phyloP scores from a whole-genome alignment of 2,329 filamentous ascomycete species.

The Paraphaeosphaeria minitans region DNA sequence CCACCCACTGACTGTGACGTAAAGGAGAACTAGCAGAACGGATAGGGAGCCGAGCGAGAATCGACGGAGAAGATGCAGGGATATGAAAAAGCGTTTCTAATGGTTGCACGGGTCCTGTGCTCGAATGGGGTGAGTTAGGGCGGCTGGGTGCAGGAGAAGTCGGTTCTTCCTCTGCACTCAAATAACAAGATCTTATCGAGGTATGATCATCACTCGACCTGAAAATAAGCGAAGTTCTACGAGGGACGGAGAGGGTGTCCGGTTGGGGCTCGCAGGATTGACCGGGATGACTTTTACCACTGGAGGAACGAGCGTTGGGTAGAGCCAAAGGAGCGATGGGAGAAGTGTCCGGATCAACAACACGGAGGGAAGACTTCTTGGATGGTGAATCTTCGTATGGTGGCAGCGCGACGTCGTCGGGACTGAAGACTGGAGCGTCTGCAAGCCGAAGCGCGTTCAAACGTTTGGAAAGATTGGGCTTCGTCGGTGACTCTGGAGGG shows the following conservation, averaged over 20 bases:
- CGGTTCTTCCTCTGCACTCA: slow-evolving; percentile 3
- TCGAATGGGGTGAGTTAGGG: slow-evolving; percentile 7
- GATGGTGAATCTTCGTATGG: slow-evolving; percentile 19
- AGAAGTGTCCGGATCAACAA: slow-evolving; percentile 5
- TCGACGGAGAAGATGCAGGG: slow-evolving; percentile 1
- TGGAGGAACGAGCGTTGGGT: slow-evolving; percentile 18
- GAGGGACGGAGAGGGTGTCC: background rate
- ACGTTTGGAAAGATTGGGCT: slow-evolving; percentile 21
- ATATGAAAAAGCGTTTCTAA: slow-evolving; percentile 1
- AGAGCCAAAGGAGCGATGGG: slow-evolving; percentile 12
- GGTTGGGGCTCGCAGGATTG: background rate
- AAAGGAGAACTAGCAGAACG: slow-evolving; percentile 39
- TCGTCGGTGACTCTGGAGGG: slow-evolving; percentile 33
- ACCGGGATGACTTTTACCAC: background rate
- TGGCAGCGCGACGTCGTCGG: slow-evolving; percentile 6
- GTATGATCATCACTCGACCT: background rate
- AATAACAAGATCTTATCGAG: background rate
- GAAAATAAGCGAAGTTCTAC: background rate
- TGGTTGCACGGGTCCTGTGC: slow-evolving; percentile 7
- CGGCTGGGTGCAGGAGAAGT: slow-evolving; percentile 4
- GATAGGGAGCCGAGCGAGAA: slow-evolving; percentile 22
- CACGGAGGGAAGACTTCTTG: slow-evolving; percentile 12
- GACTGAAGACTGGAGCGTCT: slow-evolving; percentile 19
- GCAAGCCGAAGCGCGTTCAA: slow-evolving; percentile 23
- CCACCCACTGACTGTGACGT: slow-evolving; percentile 38